Evolutionary conservation across 2,329 filamentous ascomycete genomes (phyloP).

Genomic region (Colletotrichum truncatum): DNA sequence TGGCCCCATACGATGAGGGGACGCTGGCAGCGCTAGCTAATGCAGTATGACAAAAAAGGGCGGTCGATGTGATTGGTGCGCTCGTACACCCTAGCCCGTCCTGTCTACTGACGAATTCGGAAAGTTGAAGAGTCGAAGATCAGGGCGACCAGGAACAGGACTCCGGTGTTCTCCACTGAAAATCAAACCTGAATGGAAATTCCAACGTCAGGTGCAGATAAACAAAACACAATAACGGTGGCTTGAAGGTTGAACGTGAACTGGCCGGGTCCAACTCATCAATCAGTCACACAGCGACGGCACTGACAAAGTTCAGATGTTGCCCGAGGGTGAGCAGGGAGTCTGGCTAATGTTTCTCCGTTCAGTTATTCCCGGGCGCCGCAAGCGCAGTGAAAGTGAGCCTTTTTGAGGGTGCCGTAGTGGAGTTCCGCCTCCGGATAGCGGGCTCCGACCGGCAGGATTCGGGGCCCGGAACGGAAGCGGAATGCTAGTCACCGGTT

Average conservation of each 20-base stretch:
- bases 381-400: no score
- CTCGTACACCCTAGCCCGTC: not conserved
- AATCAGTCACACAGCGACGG: not conserved
- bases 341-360: not conserved
- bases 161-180: not conserved
- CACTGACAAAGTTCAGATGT: not conserved
- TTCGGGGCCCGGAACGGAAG: conserved; percentile 15
- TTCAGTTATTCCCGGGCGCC: conserved; percentile 5
- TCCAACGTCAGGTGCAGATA: no score
- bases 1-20: conserved; percentile 6
- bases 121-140: not conserved
- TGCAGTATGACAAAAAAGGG: conserved; percentile 19
- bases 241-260: not conserved
- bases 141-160: not conserved
- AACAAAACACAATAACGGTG: not conserved
- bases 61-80: conserved; percentile 3
- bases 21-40: conserved; percentile 10
- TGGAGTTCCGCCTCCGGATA: conserved; percentile 23
- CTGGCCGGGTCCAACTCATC: not conserved
- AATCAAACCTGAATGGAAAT: not conserved
- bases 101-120: no score
- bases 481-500: not conserved
- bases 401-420: not conserved
- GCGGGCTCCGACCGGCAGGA: conserved; percentile 3
- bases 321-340: not conserved